Evolutionary conservation across 2,329 filamentous ascomycete species (phyloP).

Genomic region (Thielaviopsis euricoi): DNA sequence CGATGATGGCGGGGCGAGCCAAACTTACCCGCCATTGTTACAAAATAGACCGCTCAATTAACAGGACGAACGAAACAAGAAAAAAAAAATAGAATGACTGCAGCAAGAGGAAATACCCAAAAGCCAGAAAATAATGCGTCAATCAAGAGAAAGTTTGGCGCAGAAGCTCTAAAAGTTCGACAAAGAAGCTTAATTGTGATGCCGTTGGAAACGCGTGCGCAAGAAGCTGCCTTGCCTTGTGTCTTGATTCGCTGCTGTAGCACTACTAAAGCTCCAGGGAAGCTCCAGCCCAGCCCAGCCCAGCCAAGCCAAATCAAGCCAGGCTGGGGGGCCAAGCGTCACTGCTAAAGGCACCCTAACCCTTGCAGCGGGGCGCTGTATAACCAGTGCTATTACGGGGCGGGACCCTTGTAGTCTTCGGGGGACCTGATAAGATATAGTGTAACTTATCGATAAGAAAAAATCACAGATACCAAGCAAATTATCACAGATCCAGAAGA

Average conservation of each 20-base stretch:
- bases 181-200: not conserved
- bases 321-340: not conserved
- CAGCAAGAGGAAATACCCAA: not conserved
- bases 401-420: not conserved
- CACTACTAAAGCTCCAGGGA: conserved; percentile 3
- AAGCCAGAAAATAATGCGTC: not conserved
- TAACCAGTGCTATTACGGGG: not conserved
- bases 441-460: not conserved
- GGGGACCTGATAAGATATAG: conserved; percentile 1
- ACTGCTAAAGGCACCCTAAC: not conserved
- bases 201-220: conserved; percentile 5
- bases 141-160: not conserved
- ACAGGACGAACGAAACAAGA: not conserved
- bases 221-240: conserved; percentile 10
- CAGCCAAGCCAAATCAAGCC: not conserved
- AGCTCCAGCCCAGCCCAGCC: not conserved
- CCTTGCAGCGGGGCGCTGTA: not conserved
- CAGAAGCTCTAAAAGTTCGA: not conserved
- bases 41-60: not conserved
- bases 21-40: conserved; percentile 11
- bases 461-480: not conserved
- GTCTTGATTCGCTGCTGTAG: conserved; percentile 2
- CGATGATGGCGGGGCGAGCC: conserved; percentile 4
- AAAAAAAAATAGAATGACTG: not conserved
- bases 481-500: not conserved